Conservation (phyloP, 768 basidiomycete species). For the Strobilomyces confusus region DNA sequence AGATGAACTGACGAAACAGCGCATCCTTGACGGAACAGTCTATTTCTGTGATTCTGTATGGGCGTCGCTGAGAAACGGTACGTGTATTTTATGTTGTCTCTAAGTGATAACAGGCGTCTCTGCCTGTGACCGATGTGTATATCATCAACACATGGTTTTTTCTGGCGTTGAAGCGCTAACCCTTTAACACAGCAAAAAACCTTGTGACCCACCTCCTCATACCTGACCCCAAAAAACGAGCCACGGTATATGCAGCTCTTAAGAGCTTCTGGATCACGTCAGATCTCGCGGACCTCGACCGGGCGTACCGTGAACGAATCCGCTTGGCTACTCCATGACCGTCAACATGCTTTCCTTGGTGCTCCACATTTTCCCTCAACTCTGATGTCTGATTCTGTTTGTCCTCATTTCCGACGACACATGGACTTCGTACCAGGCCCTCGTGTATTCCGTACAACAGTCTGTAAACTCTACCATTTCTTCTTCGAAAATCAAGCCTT, state of each 20-base stretch:
- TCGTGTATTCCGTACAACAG: constrained; percentile 6
- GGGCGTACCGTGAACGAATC: constrained; percentile 57
- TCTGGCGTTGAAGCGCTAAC: constrained; percentile 5
- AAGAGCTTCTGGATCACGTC: constrained; percentile 61
- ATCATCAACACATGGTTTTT: background rate
- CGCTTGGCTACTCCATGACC: constrained; percentile 16
- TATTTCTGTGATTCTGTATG: constrained; percentile 56
- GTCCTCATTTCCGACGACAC: background rate
- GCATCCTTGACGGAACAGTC: constrained; percentile 61
- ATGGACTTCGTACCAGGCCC: background rate
- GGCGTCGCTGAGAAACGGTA: constrained; percentile 57
- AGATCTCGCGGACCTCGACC: constrained; percentile 58
- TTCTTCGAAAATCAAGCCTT: constrained; percentile 47
- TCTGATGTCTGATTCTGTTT: background rate
- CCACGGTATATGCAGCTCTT: constrained; percentile 61
- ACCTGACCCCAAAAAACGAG: constrained; percentile 52
- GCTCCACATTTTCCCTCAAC: background rate
- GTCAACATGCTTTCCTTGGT: background rate
- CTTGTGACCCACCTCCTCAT: constrained; percentile 61
- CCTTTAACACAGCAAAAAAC: constrained; percentile 38
- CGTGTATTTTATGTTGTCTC: constrained; percentile 11
- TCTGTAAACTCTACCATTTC: background rate
- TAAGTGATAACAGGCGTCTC: constrained; percentile 1
- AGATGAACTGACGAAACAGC: constrained; percentile 62
- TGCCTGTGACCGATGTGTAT: constrained; percentile 1